A percentile compares a stretch with the other conserved stretches of the same genome.
phyloP scores from a whole-genome alignment of 169 alveolate species.

The Plasmodium gonderi region DNA sequence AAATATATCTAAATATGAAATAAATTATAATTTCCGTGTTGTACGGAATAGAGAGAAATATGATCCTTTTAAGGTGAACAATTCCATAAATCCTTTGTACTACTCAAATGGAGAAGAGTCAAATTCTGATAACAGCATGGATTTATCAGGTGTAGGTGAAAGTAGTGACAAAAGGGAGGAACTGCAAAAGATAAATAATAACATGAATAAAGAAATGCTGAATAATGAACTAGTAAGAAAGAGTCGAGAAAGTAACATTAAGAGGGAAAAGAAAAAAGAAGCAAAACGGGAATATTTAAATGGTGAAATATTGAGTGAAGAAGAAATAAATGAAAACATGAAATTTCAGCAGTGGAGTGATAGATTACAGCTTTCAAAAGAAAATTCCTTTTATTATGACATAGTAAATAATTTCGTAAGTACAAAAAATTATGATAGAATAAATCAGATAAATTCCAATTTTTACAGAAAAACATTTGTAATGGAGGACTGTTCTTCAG shows the following conservation, averaged over 20 bases:
- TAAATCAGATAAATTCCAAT: slow-evolving; percentile 38
- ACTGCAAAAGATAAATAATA: not conserved
- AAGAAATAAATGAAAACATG: slow-evolving; percentile 72
- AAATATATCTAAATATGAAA: slow-evolving; percentile 15
- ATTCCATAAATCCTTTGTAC: too few species aligned
- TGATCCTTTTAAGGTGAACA: not conserved
- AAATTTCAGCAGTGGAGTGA: slow-evolving; percentile 74
- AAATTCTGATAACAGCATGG: not conserved
- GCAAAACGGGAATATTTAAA: slow-evolving; percentile 9
- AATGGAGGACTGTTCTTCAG: slow-evolving; percentile 2
- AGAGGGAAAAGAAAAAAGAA: not conserved
- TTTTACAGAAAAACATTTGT: slow-evolving; percentile 21
- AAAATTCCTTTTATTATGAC: slow-evolving; percentile 17
- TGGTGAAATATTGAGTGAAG: slow-evolving; percentile 69
- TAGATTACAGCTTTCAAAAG: slow-evolving; percentile 10
- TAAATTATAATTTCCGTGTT: not conserved
- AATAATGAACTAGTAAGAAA: not conserved
- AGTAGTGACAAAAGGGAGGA: not conserved
- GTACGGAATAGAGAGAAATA: slow-evolving; percentile 13
- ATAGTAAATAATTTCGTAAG: slow-evolving; percentile 26
- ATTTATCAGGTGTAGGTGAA: not conserved
- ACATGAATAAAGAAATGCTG: not conserved
- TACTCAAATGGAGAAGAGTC: not conserved
- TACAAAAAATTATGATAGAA: slow-evolving; percentile 43
- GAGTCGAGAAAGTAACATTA: not conserved